These are phyloP conservation scores for Suillus subalutaceus DNA, from an alignment of 768 basidiomycete genomes.

Conservation along the genomic window DNA sequence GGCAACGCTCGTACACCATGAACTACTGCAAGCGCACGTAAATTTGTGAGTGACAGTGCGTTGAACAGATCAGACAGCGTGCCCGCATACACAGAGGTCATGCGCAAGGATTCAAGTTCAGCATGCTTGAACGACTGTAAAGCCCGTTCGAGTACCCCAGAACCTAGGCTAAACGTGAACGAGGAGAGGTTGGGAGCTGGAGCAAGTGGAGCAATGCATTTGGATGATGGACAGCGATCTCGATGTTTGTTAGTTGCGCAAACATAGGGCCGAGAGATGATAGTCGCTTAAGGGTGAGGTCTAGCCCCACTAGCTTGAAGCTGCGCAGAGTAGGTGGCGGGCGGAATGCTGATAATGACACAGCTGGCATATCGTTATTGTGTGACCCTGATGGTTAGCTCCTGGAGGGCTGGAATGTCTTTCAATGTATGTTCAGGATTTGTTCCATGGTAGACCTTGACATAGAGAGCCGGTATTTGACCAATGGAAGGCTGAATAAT, in stretches of 20 bases:
- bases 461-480: constrained; percentile 6
- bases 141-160: not conserved
- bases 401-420: constrained; percentile 22
- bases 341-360: not conserved
- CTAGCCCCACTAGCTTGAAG: constrained; percentile 15
- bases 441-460: constrained; percentile 16
- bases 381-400: constrained; percentile 18
- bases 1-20: constrained; percentile 16
- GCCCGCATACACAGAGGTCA: too few species aligned
- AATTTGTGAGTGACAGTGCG: constrained; percentile 9
- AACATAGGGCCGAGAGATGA: constrained; percentile 19
- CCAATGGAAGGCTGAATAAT: constrained; percentile 21
- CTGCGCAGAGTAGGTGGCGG: constrained; percentile 14
- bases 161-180: too few species aligned
- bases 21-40: constrained; percentile 17
- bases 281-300: constrained; percentile 7
- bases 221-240: constrained; percentile 3
- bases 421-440: constrained; percentile 19
- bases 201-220: constrained; percentile 13
- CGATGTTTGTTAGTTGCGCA: constrained; percentile 20
- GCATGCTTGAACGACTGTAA: too few species aligned
- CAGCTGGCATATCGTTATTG: not conserved
- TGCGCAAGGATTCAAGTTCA: too few species aligned
- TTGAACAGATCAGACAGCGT: too few species aligned
- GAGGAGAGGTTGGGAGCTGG: constrained; percentile 7